Conservation (phyloP, 495 filamentous ascomycete genomes). For the Penicillium dipodomyicola region DNA sequence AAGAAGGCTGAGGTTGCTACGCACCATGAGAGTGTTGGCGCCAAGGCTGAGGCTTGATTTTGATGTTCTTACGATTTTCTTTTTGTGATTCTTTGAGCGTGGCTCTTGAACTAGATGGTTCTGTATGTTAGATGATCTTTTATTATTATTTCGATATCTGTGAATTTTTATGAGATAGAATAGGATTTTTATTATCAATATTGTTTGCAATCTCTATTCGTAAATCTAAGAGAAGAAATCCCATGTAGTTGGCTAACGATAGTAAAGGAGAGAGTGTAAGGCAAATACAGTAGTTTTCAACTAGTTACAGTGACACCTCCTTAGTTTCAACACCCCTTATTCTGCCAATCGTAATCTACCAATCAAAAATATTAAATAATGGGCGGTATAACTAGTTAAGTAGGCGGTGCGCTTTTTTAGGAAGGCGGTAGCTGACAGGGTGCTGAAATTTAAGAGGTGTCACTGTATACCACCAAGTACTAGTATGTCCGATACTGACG, state of each 20-base stretch:
- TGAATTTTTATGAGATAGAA: neutral
- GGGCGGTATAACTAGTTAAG: no score
- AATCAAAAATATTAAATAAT: no score
- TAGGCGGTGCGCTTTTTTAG: no score
- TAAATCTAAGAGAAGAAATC: neutral
- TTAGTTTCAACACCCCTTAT: no score
- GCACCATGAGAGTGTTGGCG: slow-evolving; percentile 22
- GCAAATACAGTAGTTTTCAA: no score
- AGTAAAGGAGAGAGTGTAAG: neutral
- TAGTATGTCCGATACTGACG: no score
- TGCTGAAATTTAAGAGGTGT: no score
- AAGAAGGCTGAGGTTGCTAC: slow-evolving; percentile 30
- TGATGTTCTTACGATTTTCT: slow-evolving; percentile 3
- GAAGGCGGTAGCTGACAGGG: no score
- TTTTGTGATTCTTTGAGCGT: slow-evolving; percentile 7
- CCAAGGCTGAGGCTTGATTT: slow-evolving; percentile 21
- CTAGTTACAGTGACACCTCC: no score
- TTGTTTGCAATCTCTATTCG: neutral
- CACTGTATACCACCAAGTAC: no score
- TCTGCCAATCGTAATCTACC: no score
- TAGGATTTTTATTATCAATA: neutral
- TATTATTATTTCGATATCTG: slow-evolving; percentile 3
- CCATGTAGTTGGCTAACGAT: neutral
- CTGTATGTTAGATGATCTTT: neutral
- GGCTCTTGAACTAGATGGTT: neutral